Evolutionary conservation across 768 basidiomycete genomes (phyloP), one percentile per base, ranked within the genome.

Genomic region (Polyporus arcularius): DNA sequence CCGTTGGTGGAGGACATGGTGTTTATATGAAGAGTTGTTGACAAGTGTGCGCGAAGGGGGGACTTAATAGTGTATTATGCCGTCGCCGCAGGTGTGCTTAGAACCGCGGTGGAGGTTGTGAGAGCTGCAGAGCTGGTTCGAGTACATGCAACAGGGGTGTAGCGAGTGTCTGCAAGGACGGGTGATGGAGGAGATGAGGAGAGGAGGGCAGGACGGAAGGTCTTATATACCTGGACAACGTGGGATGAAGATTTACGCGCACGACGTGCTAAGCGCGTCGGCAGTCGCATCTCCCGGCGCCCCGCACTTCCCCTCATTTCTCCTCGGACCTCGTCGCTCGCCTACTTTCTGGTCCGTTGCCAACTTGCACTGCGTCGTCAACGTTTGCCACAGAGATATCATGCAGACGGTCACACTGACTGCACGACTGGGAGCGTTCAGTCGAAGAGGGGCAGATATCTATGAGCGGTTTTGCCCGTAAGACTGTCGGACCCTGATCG

Each of bases 81-180:
- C 84, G 65, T 86, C 85, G 67, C 90, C 84, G 72, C 79, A 78
- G 67, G 89, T 86, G 82, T 96, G 94, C 74, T 91, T 94, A 70
- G 72, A 75, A 80, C 94, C 94, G 86, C 92, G 83, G 80, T 90
- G 84, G 69, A 84, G 82, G 80, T 96, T 96, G 80, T 96, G 94
- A 67, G 85, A 80, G 76, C 89, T 90, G 77, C 89, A 87, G 68
- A 95, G 89, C 75, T 89, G 88, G 90, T 96, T 95, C 66, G 90
- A 92, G 91, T 88, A 96, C 94, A 95, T 95, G 85, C 89, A 63
- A 92, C 69, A 55, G 57, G 64, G 53, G 53, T 52, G 51, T 7
- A 38, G 47, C 51, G 47, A 46, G 54, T 43, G 38, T 15, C 26
- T 53, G 49, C 45, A 45, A 46, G 53, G 31, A 21, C 21, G 43